phyloP scores from a whole-genome alignment of 2,329 filamentous ascomycete species.

The Colletotrichum lentis region DNA sequence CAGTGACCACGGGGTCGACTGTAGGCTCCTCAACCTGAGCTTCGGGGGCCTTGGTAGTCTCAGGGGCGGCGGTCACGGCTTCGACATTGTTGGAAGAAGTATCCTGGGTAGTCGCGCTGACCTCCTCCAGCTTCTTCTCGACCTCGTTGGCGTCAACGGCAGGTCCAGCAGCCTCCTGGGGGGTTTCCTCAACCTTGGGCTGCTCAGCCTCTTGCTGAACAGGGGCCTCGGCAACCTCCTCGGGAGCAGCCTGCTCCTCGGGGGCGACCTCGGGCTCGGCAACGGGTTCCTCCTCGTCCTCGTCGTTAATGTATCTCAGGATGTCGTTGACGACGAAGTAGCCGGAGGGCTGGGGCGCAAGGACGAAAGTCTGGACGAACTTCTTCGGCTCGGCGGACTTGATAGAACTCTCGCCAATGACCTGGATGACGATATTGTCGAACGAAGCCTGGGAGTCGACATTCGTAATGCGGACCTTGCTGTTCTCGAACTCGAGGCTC shows the following conservation, averaged over 20 bases:
- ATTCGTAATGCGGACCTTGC: conserved; percentile 97
- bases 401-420: conserved; percentile 98
- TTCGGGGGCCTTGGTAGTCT: conserved; percentile 48
- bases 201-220: conserved; percentile 48
- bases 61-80: conserved; percentile 46
- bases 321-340: conserved; percentile 99
- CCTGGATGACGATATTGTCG: conserved; percentile 95
- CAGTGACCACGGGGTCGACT: conserved; percentile 59
- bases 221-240: conserved; percentile 56
- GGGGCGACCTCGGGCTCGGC: conserved; percentile 46
- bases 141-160: conserved; percentile 62
- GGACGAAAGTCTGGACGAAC: conserved; percentile 97
- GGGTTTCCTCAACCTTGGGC: conserved; percentile 43
- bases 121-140: conserved; percentile 80
- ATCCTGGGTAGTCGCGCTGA: conserved; percentile 50
- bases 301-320: conserved; percentile 89
- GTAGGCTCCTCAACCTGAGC: conserved; percentile 43
- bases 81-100: conserved; percentile 48
- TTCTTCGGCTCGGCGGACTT: conserved; percentile 90
- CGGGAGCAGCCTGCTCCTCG: conserved; percentile 50
- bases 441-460: conserved; percentile 95
- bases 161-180: conserved; percentile 37
- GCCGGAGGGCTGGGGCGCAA: conserved; percentile 93
- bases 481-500: conserved; percentile 91
- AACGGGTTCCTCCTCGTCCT: conserved; percentile 75